Evolutionary conservation across 371 early-diverging fungal genomes (phyloP).

Genomic region (Mortierella sp.): DNA sequence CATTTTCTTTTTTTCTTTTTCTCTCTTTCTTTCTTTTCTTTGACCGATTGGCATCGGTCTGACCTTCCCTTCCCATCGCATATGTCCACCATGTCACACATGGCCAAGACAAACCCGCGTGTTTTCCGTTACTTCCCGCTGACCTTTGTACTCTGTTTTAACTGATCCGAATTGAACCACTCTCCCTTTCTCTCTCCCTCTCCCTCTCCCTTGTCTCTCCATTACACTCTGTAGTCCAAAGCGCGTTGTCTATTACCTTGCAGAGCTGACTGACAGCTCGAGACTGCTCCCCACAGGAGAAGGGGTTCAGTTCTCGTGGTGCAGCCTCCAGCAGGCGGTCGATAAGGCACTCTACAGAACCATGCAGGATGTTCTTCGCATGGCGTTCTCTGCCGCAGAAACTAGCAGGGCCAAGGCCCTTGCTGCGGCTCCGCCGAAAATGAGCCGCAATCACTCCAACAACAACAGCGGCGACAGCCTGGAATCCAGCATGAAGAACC

Average conservation of each 20-base stretch:
- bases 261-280: constrained; percentile 69
- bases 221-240: constrained; percentile 68
- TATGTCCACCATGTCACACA: too few relatives aligned
- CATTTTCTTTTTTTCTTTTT: too few relatives aligned
- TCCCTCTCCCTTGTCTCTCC: not conserved
- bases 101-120: too few relatives aligned
- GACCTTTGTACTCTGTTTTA: too few relatives aligned
- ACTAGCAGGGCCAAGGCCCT: constrained; percentile 54
- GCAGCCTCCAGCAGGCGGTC: constrained; percentile 65
- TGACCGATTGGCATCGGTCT: not conserved
- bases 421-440: constrained; percentile 52
- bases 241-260: constrained; percentile 81
- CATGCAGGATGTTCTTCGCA: constrained; percentile 83
- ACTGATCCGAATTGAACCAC: too few relatives aligned
- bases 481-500: constrained; percentile 56
- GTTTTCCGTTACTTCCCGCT: too few relatives aligned
- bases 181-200: too few relatives aligned
- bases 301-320: constrained; percentile 82
- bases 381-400: constrained; percentile 76
- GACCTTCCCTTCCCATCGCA: too few relatives aligned
- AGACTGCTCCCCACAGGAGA: constrained; percentile 73
- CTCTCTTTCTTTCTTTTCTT: not conserved
- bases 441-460: constrained; percentile 46
- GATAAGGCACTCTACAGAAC: constrained; percentile 79
- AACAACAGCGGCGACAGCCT: constrained; percentile 49